These are phyloP conservation scores for Alternaria sp. DNA, from an alignment of 2,329 filamentous ascomycete species.

Conservation along the genomic window DNA sequence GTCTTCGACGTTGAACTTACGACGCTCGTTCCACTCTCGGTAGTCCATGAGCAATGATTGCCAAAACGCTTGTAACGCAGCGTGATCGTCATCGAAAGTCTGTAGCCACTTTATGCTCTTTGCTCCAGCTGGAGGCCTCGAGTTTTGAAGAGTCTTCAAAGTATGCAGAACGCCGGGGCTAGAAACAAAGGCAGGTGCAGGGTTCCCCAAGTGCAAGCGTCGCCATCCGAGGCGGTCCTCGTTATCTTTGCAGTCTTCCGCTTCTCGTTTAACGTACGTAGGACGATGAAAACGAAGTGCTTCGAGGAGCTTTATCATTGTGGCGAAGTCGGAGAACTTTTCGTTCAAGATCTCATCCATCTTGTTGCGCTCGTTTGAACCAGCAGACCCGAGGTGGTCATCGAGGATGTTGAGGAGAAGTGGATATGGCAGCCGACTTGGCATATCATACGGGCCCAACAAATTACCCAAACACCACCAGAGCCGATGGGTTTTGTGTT, in stretches of 20 bases:
- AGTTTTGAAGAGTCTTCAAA: not conserved
- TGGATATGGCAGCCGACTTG: conserved; percentile 13
- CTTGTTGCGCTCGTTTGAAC: conserved; percentile 13
- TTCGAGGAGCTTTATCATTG: conserved; percentile 21
- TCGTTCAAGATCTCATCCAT: conserved; percentile 28
- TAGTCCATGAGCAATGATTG: not conserved
- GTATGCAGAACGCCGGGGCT: not conserved
- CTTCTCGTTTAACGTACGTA: conserved; percentile 6
- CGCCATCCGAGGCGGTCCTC: conserved; percentile 21
- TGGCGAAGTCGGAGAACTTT: conserved; percentile 24
- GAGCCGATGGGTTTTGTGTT: conserved; percentile 11
- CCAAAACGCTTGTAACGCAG: conserved; percentile 18
- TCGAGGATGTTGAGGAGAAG: conserved; percentile 28
- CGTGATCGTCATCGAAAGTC: conserved; percentile 12
- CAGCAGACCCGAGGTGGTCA: conserved; percentile 19
- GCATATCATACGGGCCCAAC: conserved; percentile 19
- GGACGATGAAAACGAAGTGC: conserved; percentile 24
- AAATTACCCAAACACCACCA: conserved; percentile 24
- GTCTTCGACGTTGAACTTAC: conserved; percentile 5
- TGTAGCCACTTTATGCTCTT: conserved; percentile 15
- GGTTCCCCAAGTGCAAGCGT: not conserved
- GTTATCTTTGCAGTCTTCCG: conserved; percentile 5
- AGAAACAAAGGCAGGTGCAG: not conserved
- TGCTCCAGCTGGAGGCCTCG: conserved; percentile 9
- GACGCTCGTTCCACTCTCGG: not conserved